Conservation (phyloP, 2,329 filamentous ascomycete species). For the Hypoxylon sp. region DNA sequence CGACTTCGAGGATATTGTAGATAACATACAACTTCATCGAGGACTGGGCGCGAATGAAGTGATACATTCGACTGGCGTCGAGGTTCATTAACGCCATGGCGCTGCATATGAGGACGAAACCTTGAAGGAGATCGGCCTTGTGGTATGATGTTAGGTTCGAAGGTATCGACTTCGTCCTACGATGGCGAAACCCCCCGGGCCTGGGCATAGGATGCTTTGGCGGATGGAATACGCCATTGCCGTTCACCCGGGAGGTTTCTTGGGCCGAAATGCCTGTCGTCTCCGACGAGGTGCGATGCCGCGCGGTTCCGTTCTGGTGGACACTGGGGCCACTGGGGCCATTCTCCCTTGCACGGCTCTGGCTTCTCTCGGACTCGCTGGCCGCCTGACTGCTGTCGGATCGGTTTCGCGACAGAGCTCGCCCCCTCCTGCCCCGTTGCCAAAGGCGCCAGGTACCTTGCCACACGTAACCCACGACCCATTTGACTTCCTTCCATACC, state of each 20-base stretch:
- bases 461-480: slow-evolving; percentile 82
- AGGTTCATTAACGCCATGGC: slow-evolving; percentile 88
- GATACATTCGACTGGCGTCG: slow-evolving; percentile 97
- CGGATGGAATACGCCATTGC: slow-evolving; percentile 49
- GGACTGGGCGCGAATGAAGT: slow-evolving; percentile 94
- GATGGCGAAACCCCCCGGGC: slow-evolving; percentile 66
- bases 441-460: slow-evolving; percentile 83
- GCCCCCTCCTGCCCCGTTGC: slow-evolving; percentile 68
- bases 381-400: slow-evolving; percentile 45
- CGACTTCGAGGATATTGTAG: slow-evolving; percentile 95
- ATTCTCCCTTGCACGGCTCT: slow-evolving; percentile 51
- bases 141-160: slow-evolving; percentile 88
- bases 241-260: slow-evolving; percentile 43
- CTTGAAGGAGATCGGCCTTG: slow-evolving; percentile 95
- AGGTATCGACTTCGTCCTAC: slow-evolving; percentile 84
- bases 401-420: slow-evolving; percentile 49
- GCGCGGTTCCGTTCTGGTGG: slow-evolving; percentile 37
- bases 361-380: slow-evolving; percentile 57
- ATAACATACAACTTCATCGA: slow-evolving; percentile 99
- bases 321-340: slow-evolving; percentile 34
- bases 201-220: slow-evolving; percentile 52
- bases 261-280: slow-evolving; percentile 25
- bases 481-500: slow-evolving; percentile 76
- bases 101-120: slow-evolving; percentile 86
- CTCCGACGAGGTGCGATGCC: slow-evolving; percentile 45